Conservation (phyloP, 106 monocot genomes). For the Alisma plantagoaquatica region DNA sequence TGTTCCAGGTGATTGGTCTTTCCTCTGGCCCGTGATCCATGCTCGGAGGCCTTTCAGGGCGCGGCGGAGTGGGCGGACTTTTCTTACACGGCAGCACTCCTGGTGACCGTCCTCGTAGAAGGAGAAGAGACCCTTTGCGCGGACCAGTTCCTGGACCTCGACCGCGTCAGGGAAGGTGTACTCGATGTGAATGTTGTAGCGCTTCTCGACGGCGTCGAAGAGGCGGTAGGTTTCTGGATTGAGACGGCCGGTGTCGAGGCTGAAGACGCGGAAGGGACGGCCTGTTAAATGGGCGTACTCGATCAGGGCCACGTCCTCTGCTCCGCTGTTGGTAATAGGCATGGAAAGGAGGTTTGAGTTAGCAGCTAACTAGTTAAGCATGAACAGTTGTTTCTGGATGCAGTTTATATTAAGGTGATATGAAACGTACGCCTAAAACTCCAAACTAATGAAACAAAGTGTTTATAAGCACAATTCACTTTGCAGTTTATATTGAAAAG, state of each 20-base stretch:
- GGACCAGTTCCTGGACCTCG: constrained; percentile 81
- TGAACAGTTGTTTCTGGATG: no score
- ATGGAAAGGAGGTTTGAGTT: neutral
- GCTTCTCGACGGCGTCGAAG: constrained; percentile 74
- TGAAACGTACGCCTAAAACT: no score
- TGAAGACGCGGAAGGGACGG: constrained; percentile 88
- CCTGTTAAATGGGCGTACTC: constrained; percentile 81
- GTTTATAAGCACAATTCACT: neutral
- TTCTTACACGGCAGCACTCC: constrained; percentile 87
- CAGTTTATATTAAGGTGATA: no score
- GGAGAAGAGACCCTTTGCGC: constrained; percentile 88
- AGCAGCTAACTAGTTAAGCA: neutral
- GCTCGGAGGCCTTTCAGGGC: constrained; percentile 81
- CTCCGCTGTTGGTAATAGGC: constrained; percentile 48
- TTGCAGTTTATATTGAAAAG: no score
- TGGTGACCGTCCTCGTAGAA: constrained; percentile 99
- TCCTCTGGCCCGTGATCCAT: constrained; percentile 95
- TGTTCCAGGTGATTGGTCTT: constrained; percentile 92
- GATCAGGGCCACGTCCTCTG: constrained; percentile 91
- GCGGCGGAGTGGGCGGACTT: constrained; percentile 71
- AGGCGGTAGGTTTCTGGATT: constrained; percentile 88
- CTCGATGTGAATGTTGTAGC: constrained; percentile 80
- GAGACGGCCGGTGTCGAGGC: constrained; percentile 86
- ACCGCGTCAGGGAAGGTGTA: constrained; percentile 89
- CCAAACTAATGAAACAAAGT: neutral